Evolutionary conservation across 2,329 filamentous ascomycete genomes (phyloP), one percentile per base, ranked within the genome.

Genomic region (Hyphodiscus sp.): DNA sequence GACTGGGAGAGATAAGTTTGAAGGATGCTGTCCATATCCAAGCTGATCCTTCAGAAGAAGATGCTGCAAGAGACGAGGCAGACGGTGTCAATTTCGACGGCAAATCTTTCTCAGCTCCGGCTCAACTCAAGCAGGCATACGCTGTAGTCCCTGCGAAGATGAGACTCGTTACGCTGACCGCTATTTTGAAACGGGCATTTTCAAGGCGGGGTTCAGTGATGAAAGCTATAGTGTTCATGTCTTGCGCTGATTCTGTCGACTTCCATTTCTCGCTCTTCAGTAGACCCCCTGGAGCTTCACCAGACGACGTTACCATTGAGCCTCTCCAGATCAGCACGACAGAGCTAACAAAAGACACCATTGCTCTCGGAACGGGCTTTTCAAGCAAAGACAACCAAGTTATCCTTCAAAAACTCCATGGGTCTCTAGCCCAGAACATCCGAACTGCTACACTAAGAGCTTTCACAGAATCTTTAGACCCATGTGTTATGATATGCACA

Each of bases 181-280:
- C 89, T 0, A 81, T 91, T 30, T 76, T 99, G 53, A 95, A 92
- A 68, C 85, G 90, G 18, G 85, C 91, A 0, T 97, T 99, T 69
- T 85, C 89, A 53, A 81, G 91, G 18, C 89, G 87, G 69, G 92
- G 91, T 0, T 90, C 89, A 1, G 88, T 95, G 18, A 96, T 95
- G 89, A 97, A 99, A 71, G 89, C 87, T 20, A 96, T 99, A 56
- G 79, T 99, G 38, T 99, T 99, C 73, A 88, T 99, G 47, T 96
- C 92, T 11, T 99, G 94, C 65, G 91, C 94, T 19, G 94, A 99
- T 69, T 94, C 90, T 1, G 94, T 97, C 55, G 91, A 99, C 68
- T 99, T 96, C 64, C 92, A 97, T 69, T 97, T 91, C 68, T 87
- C 95, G 56, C 74, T 96, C 2, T 81, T 99, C 53, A 85, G 55